Evolutionary conservation across 805 yeast genomes (phyloP), one percentile per base, ranked within the genome.

Genomic region (Metschnikowia cubensis): DNA sequence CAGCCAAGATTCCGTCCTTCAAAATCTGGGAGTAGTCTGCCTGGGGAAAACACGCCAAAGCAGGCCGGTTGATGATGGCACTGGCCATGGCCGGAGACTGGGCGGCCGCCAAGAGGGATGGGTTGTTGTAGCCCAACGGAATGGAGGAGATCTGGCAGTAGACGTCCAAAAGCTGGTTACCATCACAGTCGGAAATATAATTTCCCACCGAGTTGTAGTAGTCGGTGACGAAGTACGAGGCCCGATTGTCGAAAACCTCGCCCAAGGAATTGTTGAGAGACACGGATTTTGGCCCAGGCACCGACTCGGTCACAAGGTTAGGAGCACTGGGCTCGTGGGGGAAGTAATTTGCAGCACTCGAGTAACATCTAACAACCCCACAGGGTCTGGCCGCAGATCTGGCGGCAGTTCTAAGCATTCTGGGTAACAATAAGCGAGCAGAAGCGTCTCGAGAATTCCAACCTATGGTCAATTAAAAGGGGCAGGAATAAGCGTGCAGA

Each of bases 41-140:
- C 15, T 81, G 75, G 10, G 95, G 90, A 70, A 86, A 87, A 48
- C 76, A 71, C 8, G 75, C 77, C 63, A 71, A 69, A 1, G 77
- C 76, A 1, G 77, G 77, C 49, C 77, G 62, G 58, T 73, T 71
- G 36, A 71, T 61, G 49, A 73, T 59, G 6, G 77, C 74, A 47
- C 63, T 66, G 46, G 68, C 64, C 77, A 73, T 73, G 52, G 67
- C 74, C 34, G 65, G 71, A 1, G 73, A 67, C 49, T 61, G 63
- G 2, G 77, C 76, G 14, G 70, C 64, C 52, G 67, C 61, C 44
- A 60, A 57, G 50, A 73, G 64, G 18, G 57, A 70, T 1, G 77
- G 77, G 58, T 73, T 73, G 56, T 72, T 72, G 63, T 73, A 73
- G 6, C 77, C 77, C 36, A 73, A 58, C 3, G 76, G 67, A 52